Conservation (phyloP, 2,329 filamentous ascomycete genomes). For the Aspergillus caelatus region DNA sequence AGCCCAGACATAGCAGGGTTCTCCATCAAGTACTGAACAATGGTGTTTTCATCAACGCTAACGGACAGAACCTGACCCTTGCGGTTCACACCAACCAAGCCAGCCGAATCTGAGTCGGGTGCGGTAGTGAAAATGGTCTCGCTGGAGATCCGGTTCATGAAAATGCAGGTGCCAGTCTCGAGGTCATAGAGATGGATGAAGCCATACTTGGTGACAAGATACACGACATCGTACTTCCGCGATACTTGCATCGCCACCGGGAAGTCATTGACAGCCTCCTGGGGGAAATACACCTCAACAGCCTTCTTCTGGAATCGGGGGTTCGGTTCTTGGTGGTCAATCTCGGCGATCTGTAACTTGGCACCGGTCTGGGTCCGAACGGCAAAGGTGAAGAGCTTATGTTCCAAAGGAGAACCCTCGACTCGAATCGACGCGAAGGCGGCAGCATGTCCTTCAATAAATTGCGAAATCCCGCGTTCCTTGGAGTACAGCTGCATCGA, state of each 20-base stretch:
- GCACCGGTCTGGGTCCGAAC: constrained; percentile 86
- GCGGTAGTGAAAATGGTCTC: constrained; percentile 98
- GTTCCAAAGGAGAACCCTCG: constrained; percentile 85
- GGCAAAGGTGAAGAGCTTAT: constrained; percentile 95
- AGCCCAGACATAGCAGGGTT: constrained; percentile 93
- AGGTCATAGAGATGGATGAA: constrained; percentile 99
- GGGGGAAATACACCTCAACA: constrained; percentile 96
- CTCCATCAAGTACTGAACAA: constrained; percentile 93
- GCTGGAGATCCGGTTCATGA: constrained; percentile 99
- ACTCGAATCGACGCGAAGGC: constrained; percentile 88
- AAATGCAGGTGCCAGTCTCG: constrained; percentile 92
- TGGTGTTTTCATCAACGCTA: constrained; percentile 84
- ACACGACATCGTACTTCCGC: constrained; percentile 93
- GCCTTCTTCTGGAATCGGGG: constrained; percentile 92
- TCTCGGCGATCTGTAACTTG: constrained; percentile 96
- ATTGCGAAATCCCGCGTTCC: constrained; percentile 94
- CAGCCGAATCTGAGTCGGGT: constrained; percentile 77
- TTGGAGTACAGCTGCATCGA: constrained; percentile 97
- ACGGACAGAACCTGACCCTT: constrained; percentile 97
- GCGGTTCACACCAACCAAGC: constrained; percentile 93
- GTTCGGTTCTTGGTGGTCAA: constrained; percentile 89
- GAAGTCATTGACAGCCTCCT: constrained; percentile 95
- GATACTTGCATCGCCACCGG: constrained; percentile 98
- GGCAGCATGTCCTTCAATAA: constrained; percentile 95
- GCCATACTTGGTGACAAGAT: constrained; percentile 97